These are phyloP conservation scores for Mycosarcoma mackinlayi DNA, from an alignment of 1,284 basidiomycete species.

Conservation along the genomic window DNA sequence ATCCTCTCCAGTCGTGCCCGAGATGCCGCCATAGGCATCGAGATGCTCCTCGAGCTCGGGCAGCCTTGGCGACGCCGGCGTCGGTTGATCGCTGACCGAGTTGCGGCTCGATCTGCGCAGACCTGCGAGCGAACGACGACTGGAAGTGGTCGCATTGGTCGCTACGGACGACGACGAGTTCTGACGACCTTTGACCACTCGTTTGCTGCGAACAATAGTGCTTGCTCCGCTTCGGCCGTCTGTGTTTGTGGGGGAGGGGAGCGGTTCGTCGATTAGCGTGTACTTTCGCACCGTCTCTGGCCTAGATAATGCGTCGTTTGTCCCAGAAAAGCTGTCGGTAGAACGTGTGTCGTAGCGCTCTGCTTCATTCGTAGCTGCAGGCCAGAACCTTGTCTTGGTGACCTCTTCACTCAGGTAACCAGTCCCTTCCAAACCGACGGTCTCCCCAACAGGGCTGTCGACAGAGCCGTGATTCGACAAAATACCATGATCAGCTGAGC, in stretches of 20 bases:
- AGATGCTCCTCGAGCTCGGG: constrained; percentile 17
- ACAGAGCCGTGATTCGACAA: not conserved
- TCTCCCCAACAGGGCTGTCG: constrained; percentile 1
- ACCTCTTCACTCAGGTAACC: not conserved
- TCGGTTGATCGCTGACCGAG: constrained; percentile 7
- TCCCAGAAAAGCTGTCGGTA: too few relatives aligned
- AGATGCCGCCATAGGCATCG: constrained; percentile 13
- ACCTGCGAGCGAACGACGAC: constrained; percentile 19
- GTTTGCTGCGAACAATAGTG: constrained; percentile 31
- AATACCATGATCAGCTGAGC: not conserved
- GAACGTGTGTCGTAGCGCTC: not conserved
- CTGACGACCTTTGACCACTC: constrained; percentile 23
- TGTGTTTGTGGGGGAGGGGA: not conserved
- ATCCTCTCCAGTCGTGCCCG: not conserved
- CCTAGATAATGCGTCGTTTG: not conserved
- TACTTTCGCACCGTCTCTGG: constrained; percentile 24
- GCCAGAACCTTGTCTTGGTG: not conserved
- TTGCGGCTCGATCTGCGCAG: constrained; percentile 11
- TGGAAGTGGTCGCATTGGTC: constrained; percentile 10
- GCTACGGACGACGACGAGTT: constrained; percentile 14
- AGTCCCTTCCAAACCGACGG: not conserved
- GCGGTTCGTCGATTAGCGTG: constrained; percentile 30
- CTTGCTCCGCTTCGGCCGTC: too few relatives aligned
- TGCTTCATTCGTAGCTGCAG: too few relatives aligned
- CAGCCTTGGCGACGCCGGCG: constrained; percentile 12